These are phyloP conservation scores for Yamadazyma paraphyllophila DNA, from an alignment of 805 yeast genomes.

Conservation along the genomic window DNA sequence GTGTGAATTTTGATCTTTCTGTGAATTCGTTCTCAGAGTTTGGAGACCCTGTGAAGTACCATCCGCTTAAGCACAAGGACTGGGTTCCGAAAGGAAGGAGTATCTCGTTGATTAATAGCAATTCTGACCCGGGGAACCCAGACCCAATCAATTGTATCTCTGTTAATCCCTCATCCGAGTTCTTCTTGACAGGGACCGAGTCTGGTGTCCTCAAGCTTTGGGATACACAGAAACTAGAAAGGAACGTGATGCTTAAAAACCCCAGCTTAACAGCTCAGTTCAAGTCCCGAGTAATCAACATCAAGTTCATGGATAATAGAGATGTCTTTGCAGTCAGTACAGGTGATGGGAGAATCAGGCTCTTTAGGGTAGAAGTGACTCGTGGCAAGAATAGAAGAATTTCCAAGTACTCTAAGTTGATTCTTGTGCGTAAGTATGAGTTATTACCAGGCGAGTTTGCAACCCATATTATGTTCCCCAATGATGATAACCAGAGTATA, in stretches of 20 bases:
- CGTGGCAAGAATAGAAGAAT: conserved; percentile 34
- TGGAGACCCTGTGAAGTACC: conserved; percentile 38
- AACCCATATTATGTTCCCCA: conserved; percentile 5
- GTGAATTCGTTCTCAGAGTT: conserved; percentile 66
- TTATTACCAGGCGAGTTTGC: conserved; percentile 24
- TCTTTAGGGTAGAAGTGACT: conserved; percentile 34
- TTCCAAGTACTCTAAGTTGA: conserved; percentile 24
- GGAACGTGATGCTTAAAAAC: conserved; percentile 50
- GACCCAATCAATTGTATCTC: conserved; percentile 53
- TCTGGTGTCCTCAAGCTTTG: conserved; percentile 73
- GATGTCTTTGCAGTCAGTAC: conserved; percentile 60
- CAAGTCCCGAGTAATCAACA: conserved; percentile 47
- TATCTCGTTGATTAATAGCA: conserved; percentile 58
- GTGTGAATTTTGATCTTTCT: conserved; percentile 54
- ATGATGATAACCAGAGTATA: conserved; percentile 21
- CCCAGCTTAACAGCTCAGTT: conserved; percentile 48
- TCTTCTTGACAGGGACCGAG: conserved; percentile 76
- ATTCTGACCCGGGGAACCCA: conserved; percentile 39
- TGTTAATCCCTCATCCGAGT: conserved; percentile 59
- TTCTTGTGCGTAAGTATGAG: conserved; percentile 41
- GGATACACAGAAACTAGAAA: conserved; percentile 68
- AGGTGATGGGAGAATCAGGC: conserved; percentile 42
- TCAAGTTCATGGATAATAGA: conserved; percentile 52
- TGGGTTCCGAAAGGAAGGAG: conserved; percentile 21
- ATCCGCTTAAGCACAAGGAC: conserved; percentile 2